Evolutionary conservation across 345 rosid species (phyloP), one percentile per base, ranked within the genome.

Genomic region (Corymbia maculata): DNA sequence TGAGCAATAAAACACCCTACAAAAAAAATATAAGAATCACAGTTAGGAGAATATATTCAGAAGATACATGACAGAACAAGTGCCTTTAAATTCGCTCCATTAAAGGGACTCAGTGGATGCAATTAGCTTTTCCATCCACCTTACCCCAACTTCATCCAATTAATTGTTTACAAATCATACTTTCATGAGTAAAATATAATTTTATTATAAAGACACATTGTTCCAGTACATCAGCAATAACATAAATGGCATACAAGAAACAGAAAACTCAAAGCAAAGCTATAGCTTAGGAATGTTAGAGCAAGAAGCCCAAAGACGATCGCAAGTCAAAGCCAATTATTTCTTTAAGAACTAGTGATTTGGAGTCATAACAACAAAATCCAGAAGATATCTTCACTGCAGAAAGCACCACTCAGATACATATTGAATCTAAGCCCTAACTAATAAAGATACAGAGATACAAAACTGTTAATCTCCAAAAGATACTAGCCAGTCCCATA

Each of bases 1-100:
- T 98, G 79, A 98, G 96, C 93, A 98, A 91, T 70, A 98, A 92
- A 87, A 98, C 97, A 89, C 99, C 99, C 99, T 95, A 88, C 87
- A 89, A 88, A 59, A 88, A 79, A 45, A 32, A 90, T 70, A 70
- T 47, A 80, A 51, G 85, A 47, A 50, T 59, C 85, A 80, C 51
- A 68, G 88, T 32, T 87, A 75, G 49, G 84, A 26, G 24, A 52
- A 85, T 52, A 52, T 51, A 85, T 24, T 52, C 22, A 51, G 53
- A 68, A 49, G 52, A 87, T 45, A 3, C 24, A 51, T 26, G 44
- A 49, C 45, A 70, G 30, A 87, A 28, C 30, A 66, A 26, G 17
- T 70, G 19, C 88, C 53, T 66, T 87, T 26, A 30, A 2, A 44
- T 47, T 42, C 30, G 52, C 85, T 51, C 21, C 55, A 85, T 70